Evolutionary conservation across 352 stramenopile genomes (phyloP).

Genomic region (Pythium oligandrum): DNA sequence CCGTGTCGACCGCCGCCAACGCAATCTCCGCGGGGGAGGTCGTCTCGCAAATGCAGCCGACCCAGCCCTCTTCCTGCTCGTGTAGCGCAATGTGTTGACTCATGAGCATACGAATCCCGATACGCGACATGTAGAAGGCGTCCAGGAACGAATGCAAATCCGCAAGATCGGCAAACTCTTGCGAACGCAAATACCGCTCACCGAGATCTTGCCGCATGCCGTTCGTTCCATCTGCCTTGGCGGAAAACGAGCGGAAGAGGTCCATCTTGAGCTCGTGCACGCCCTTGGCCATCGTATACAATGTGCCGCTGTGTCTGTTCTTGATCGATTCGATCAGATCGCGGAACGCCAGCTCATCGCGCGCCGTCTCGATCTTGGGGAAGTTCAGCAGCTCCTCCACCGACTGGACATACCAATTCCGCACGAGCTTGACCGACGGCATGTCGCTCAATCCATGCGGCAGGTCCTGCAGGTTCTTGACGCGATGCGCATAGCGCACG

Average conservation of each 20-base stretch:
- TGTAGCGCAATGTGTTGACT: slow-evolving; percentile 98
- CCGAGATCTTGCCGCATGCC: slow-evolving; percentile 44
- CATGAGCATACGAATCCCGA: slow-evolving; percentile 99
- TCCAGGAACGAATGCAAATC: slow-evolving; percentile 98
- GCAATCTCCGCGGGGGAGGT: slow-evolving; percentile 97
- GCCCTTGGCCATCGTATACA: slow-evolving; percentile 99
- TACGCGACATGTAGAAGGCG: slow-evolving; percentile 99
- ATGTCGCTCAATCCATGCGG: slow-evolving; percentile 94
- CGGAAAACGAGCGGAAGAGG: slow-evolving; percentile 66
- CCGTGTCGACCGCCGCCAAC: slow-evolving; percentile 96
- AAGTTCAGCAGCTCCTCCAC: slow-evolving; percentile 93
- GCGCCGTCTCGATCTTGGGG: slow-evolving; percentile 73
- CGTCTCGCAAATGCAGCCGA: slow-evolving; percentile 94
- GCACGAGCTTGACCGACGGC: slow-evolving; percentile 92
- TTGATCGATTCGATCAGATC: slow-evolving; percentile 96
- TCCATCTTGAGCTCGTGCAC: slow-evolving; percentile 96
- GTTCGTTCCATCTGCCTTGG: slow-evolving; percentile 25
- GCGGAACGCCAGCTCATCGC: slow-evolving; percentile 91
- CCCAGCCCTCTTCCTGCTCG: slow-evolving; percentile 83
- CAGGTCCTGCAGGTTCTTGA: slow-evolving; percentile 94
- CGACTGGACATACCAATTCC: slow-evolving; percentile 96
- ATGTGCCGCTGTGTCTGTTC: slow-evolving; percentile 94
- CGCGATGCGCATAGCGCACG: slow-evolving; percentile 95
- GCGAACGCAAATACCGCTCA: slow-evolving; percentile 63
- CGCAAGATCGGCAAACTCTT: slow-evolving; percentile 88